Evolutionary conservation across 2,329 filamentous ascomycete species (phyloP), one percentile per base, ranked within the genome.

Genomic region (Cryphonectria nitschkei): DNA sequence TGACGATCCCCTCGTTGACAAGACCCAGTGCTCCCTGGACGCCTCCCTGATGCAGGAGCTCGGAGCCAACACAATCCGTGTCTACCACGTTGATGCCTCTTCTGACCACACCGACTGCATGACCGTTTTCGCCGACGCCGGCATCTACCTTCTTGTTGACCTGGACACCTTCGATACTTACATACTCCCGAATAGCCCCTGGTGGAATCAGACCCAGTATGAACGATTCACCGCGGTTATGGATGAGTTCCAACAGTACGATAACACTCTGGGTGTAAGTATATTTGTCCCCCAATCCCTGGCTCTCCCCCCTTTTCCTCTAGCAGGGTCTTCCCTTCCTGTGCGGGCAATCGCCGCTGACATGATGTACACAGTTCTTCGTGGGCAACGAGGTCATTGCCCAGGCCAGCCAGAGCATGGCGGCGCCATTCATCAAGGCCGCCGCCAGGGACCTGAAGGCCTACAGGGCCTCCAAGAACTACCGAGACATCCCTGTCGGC

Each of bases 361-460:
- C 58, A 14, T 22, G 34, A 26, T 26, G n/a, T 43, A 22, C 32
- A 26, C 26, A 68, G 67, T 92, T 96, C 80, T 95, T 97, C 76
- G 87, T 97, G 71, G 95, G 94, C 74, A 97, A 97, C 78, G 94
- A 97, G 80, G 92, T 96, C 72, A 89, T 97, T 76, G 92, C 91
- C 56, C 84, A 82, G 62, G 82, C 82, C 72, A 84, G 85, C 74
- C 85, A 89, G 76, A 89, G 87, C 54, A 77, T 81, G 37, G 91
- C 92, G 43, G 93, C 93, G 11, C 93, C 94, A 2, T 97, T 91
- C 79, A 89, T 97, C 82, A 94, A 97, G 81, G 91, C 93, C 65
- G 92, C 93, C 39, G 88, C 90, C 62, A 89, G 92, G 73, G 94
- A 97, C 79, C 85, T 97, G 83, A 97, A 97, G 83, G 89, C 90